Base-by-base conservation (phyloP, 257 asterid genomes). In the Primulina huaijiensis region DNA sequence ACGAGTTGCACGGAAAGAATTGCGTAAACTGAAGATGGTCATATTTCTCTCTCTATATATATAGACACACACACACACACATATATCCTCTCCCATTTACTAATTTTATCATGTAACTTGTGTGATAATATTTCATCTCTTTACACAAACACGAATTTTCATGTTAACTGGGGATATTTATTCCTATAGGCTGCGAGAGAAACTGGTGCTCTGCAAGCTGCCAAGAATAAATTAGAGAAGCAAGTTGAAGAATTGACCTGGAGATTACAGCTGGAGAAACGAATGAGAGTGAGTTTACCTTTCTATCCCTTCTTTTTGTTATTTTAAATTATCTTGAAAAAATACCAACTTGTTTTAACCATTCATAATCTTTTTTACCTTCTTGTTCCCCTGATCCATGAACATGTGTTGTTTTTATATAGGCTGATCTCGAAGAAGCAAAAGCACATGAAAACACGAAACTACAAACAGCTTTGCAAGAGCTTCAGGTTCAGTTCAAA, bases 181-280 rank as follows among this genome's bases (percentile, higher is more conserved):
- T 27, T 20, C 53, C 17, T 55, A 57, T 85, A 94, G 99, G 97
- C 99, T 74, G 97, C 99, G 19, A 83, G 84, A 79, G 99, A 94
- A 85, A 94, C 99, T 53, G 99, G 98, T 74, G 99, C 99, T 75
- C 92, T 94, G 58, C 97, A 94, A 85, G 99, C 97, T 79, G 99
- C 99, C 76, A 94, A 94, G 86, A 94, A 89, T 80, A 94, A 94
- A 77, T 82, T 94, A 74, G 99, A 94, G 93, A 94, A 94, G 90
- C 97, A 91, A 84, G 97, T 94, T 76, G 99, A 94, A 81, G 99
- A 94, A 76, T 76, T 94, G 78, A 94, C 96, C 67, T 94, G 99
- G 99, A 87, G 99, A 83, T 71, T 94, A 68, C 97, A 94, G 84
- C 89, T 94, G 62, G 99, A 94, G 90, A 91, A 90, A 79, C 94